Evolutionary conservation across 2,329 filamentous ascomycete species (phyloP).

Genomic region (Mycocentrospora acerina): DNA sequence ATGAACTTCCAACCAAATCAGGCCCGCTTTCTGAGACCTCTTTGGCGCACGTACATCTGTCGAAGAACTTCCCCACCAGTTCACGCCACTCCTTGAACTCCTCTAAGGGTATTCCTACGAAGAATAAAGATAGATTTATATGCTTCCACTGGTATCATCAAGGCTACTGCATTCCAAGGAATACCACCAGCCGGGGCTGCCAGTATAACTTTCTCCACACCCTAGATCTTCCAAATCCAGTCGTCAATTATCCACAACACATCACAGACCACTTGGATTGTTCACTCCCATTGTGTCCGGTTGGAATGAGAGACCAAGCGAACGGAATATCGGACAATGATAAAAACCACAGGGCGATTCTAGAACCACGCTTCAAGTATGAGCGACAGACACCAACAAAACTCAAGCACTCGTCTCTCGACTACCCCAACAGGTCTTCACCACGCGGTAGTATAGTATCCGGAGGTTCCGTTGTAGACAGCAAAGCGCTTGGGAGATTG

Average conservation of each 20-base stretch:
- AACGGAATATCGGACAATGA: not conserved
- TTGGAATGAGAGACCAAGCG: conserved; percentile 1
- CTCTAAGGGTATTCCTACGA: conserved; percentile 3
- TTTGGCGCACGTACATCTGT: not conserved
- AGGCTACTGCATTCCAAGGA: conserved; percentile 15
- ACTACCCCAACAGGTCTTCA: not conserved
- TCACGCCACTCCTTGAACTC: not conserved
- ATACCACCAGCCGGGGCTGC: not conserved
- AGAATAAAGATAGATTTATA: conserved; percentile 1
- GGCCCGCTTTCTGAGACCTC: not conserved
- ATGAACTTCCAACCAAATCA: not conserved
- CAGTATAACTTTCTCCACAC: conserved; percentile 17
- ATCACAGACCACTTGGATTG: conserved; percentile 9
- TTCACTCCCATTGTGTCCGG: conserved; percentile 17
- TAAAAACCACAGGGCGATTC: not conserved
- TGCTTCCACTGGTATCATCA: conserved; percentile 30
- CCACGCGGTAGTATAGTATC: not conserved
- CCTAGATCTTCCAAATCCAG: conserved; percentile 1
- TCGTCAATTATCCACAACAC: conserved; percentile 12
- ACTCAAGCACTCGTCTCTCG: not conserved
- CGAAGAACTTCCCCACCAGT: too few relatives aligned
- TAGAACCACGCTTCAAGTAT: not conserved
- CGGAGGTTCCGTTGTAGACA: not conserved
- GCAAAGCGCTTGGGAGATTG: not conserved
- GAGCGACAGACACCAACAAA: not conserved